Conservation (phyloP, 139 green algal genomes). For the Chlamydomonas sp. region DNA sequence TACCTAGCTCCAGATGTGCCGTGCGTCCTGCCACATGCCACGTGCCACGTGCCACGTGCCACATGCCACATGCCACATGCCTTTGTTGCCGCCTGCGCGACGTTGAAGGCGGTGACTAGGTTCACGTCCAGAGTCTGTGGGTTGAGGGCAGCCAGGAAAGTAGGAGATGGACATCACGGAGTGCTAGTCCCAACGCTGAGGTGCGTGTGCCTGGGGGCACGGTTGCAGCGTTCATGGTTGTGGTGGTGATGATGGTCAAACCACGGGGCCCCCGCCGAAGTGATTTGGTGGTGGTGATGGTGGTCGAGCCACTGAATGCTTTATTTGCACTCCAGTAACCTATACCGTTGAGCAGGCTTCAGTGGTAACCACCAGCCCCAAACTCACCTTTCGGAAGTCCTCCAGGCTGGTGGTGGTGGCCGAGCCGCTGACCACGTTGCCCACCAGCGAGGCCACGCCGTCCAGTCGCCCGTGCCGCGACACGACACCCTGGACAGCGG, state of each 20-base stretch:
- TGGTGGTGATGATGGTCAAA: too few relatives aligned
- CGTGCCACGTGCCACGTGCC: background rate
- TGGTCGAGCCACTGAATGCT: too few relatives aligned
- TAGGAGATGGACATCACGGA: background rate
- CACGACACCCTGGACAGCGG: constrained; percentile 12
- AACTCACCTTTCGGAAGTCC: background rate
- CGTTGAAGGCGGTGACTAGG: constrained; percentile 50
- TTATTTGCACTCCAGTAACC: too few relatives aligned
- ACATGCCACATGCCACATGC: background rate
- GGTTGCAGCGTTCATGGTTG: too few relatives aligned
- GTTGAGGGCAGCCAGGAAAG: background rate
- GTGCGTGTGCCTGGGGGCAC: background rate
- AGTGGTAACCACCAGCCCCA: too few relatives aligned
- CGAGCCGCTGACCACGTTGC: constrained; percentile 31
- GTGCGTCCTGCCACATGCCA: background rate
- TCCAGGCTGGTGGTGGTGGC: constrained; percentile 31
- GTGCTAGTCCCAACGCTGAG: background rate
- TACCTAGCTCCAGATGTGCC: background rate
- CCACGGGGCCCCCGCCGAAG: too few relatives aligned
- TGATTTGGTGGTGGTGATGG: too few relatives aligned
- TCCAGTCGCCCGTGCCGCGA: constrained; percentile 38
- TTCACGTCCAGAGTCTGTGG: constrained; percentile 31
- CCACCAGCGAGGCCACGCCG: constrained; percentile 40
- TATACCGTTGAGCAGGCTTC: too few relatives aligned
- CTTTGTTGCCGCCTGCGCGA: constrained; percentile 33